A percentile compares a stretch with the other conserved stretches of the same genome.
phyloP scores from a whole-genome alignment of 352 stramenopile species.

The Pilasporangium apinafurcum region DNA sequence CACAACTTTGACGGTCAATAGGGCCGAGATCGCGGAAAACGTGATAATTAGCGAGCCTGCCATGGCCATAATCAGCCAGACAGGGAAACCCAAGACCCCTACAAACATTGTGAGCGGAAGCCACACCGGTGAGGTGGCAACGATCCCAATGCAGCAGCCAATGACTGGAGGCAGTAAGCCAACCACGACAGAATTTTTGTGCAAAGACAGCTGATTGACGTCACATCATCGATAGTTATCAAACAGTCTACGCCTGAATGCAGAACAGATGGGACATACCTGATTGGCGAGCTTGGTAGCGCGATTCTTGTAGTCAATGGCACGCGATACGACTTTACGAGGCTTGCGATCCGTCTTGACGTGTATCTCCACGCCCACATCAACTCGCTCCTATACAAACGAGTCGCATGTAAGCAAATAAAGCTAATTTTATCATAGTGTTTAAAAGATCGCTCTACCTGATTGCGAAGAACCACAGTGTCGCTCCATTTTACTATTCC shows the following conservation, averaged over 20 bases:
- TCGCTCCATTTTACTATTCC: constrained; percentile 34
- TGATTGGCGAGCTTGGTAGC: constrained; percentile 28
- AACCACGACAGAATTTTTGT: constrained; percentile 50
- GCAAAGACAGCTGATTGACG: constrained; percentile 32
- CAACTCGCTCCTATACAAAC: constrained; percentile 14
- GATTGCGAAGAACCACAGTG: constrained; percentile 14
- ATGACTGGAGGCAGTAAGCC: constrained; percentile 37
- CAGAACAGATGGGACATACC: constrained; percentile 16
- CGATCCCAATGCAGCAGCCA: constrained; percentile 33
- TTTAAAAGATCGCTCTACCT: constrained; percentile 10
- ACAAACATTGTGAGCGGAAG: constrained; percentile 47
- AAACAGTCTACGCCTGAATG: no score
- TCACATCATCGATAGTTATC: background rate
- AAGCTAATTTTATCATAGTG: background rate
- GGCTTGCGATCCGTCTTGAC: constrained; percentile 39
- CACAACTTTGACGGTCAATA: constrained; percentile 39
- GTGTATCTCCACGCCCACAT: constrained; percentile 24
- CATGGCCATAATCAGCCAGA: constrained; percentile 49
- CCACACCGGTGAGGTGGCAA: constrained; percentile 48
- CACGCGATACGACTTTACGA: constrained; percentile 29
- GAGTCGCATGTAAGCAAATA: background rate
- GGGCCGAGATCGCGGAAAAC: constrained; percentile 40
- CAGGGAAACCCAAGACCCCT: constrained; percentile 44
- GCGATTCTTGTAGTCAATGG: constrained; percentile 28
- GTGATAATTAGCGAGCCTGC: constrained; percentile 33